Base-by-base conservation (phyloP, 129 eudicot species). In the Centella asiatica region DNA sequence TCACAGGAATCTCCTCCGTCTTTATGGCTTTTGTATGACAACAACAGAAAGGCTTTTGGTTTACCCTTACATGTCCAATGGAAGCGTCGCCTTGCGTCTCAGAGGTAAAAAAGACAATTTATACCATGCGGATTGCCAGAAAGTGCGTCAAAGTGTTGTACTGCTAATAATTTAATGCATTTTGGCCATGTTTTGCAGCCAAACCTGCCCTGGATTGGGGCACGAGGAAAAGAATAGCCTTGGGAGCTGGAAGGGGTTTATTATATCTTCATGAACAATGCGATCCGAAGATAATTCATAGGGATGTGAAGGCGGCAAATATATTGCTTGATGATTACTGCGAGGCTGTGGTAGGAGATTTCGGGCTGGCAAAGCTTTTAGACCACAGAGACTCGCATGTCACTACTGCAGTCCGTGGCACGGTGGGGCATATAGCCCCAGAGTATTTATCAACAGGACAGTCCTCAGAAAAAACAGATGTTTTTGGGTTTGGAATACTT, bases 291-390 rank as follows among this genome's bases (percentile, higher is more conserved):
- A 92, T 92, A 63, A 92, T 92, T 62, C 98, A 92, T 54, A 76
- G 98, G 80, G 98, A 92, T 33, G 98, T 92, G 33, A 92, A 92
- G 65, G 98, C 98, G 45, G 98, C 98, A 50, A 92, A 92, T 64
- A 92, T 92, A 72, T 51, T 92, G 63, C 84, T 92, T 5, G 98
- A 92, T 44, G 98, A 92, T 66, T 75, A 81, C 68, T 93, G 81
- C 52, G 99, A 93, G 67, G 96, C 99, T 0, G 93, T 93, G 48
- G 96, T 93, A 15, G 99, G 99, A 53, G 99, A 93, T 81, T 93
- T 93, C 31, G 99, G 99, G 36, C 23, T 93, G 62, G 99, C 99
- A 52, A 93, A 93, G 93, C 89, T 93, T 59, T 71, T 93, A 65
- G 99, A 93, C 71, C 96, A 85, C 74, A 76, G 68, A 3, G 96